phyloP scores from a whole-genome alignment of 805 yeast species.

The Kodamaea restingae region DNA sequence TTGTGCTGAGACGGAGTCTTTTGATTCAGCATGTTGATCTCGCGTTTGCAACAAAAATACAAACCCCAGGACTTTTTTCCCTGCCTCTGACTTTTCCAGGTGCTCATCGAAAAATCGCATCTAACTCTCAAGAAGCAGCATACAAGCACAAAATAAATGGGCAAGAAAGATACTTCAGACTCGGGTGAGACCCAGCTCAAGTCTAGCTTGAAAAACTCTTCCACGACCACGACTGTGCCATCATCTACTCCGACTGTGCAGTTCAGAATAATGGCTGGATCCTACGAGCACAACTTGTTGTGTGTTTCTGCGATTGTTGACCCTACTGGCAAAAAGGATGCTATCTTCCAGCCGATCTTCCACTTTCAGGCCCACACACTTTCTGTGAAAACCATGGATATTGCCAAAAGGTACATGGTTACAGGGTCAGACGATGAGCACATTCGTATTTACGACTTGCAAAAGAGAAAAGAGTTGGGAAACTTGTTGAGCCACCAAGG shows the following conservation, averaged over 20 bases:
- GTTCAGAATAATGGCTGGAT: conserved; percentile 86
- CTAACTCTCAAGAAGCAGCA: not conserved
- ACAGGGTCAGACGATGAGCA: conserved; percentile 96
- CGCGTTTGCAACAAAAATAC: not conserved
- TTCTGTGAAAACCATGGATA: conserved; percentile 80
- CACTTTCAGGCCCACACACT: conserved; percentile 93
- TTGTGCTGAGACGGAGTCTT: conserved; percentile 55
- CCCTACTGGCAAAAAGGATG: conserved; percentile 31
- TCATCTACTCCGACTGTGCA: conserved; percentile 18
- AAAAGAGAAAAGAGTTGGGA: conserved; percentile 90
- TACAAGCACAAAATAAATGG: not conserved
- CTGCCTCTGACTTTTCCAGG: too few species aligned
- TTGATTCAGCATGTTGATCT: conserved; percentile 12
- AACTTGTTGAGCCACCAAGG: conserved; percentile 87
- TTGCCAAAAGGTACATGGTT: conserved; percentile 78
- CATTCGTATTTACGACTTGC: conserved; percentile 89
- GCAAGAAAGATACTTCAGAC: not conserved
- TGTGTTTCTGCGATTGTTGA: conserved; percentile 75
- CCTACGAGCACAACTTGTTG: conserved; percentile 88
- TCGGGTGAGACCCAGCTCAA: conserved; percentile 3
- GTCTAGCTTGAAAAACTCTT: conserved; percentile 9
- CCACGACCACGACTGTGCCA: conserved; percentile 6
- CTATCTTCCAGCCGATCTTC: conserved; percentile 87
- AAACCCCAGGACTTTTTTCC: not conserved
- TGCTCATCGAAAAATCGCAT: not conserved